Evolutionary conservation across 164 flowering plant genomes (phyloP).

Genomic region (Magnolia kwangsiensis): DNA sequence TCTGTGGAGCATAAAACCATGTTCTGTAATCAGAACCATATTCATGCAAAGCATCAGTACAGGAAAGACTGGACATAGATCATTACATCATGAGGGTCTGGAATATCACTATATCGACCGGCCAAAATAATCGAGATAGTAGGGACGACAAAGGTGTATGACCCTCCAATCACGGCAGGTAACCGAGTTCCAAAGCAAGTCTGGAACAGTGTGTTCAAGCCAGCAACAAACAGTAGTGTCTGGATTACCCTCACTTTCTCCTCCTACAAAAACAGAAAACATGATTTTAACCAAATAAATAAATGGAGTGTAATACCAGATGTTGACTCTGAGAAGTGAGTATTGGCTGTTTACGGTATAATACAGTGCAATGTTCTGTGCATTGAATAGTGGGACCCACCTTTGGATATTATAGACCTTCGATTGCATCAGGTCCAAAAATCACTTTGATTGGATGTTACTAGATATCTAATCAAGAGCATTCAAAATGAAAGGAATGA

Average conservation of each 20-base stretch:
- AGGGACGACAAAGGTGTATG: constrained; percentile 76
- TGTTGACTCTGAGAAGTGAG: too few species aligned
- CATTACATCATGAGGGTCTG: constrained; percentile 71
- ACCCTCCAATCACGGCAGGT: constrained; percentile 89
- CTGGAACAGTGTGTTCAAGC: constrained; percentile 73
- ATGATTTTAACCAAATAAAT: background rate
- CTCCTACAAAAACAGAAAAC: constrained; percentile 35
- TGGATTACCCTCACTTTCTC: constrained; percentile 87
- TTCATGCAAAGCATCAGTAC: background rate
- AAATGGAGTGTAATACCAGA: too few species aligned
- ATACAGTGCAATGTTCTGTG: too few species aligned
- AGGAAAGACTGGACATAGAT: background rate
- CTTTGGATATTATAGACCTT: background rate
- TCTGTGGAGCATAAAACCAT: constrained; percentile 40
- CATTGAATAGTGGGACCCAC: background rate
- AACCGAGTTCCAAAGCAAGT: constrained; percentile 78
- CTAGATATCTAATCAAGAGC: background rate
- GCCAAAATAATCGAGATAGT: constrained; percentile 82
- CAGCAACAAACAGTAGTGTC: constrained; percentile 86
- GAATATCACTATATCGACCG: constrained; percentile 57
- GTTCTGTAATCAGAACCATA: background rate
- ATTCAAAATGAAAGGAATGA: background rate
- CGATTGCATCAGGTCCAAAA: background rate
- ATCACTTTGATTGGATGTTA: background rate
- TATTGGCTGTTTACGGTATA: too few species aligned